Conservation (phyloP, 208 protist genomes). For the Crithidia bombi region DNA sequence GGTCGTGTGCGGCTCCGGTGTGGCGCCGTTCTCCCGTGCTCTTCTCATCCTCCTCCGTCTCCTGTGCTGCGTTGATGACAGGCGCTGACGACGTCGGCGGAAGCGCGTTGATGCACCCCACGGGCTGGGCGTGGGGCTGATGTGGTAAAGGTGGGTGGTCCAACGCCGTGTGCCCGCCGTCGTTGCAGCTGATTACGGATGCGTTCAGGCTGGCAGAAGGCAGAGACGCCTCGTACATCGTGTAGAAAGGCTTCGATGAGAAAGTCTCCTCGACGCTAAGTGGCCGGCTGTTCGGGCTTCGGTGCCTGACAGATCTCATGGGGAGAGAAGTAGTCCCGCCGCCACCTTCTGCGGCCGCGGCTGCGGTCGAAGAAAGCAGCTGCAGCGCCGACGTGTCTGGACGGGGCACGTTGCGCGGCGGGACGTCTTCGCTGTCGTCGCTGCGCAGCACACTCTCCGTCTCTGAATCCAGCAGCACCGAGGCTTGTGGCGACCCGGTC, state of each 20-base stretch:
- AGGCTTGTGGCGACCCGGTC: constrained; percentile 12
- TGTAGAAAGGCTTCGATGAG: constrained; percentile 15
- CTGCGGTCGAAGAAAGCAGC: background rate
- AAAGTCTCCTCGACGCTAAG: background rate
- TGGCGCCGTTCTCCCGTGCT: background rate
- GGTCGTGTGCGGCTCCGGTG: background rate
- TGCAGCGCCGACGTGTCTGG: background rate
- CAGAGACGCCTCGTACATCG: constrained; percentile 3
- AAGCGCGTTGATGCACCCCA: constrained; percentile 17
- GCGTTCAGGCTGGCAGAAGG: background rate
- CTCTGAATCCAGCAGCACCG: constrained; percentile 5
- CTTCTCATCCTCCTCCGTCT: background rate
- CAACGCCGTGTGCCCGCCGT: background rate
- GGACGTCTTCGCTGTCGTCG: constrained; percentile 12
- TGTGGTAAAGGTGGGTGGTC: background rate
- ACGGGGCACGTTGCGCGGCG: constrained; percentile 1
- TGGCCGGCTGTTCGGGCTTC: background rate
- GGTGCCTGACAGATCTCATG: too few species aligned
- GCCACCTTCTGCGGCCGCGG: background rate
- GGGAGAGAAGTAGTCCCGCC: too few species aligned
- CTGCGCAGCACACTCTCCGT: constrained; percentile 18
- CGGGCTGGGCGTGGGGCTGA: constrained; percentile 1
- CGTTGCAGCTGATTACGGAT: background rate
- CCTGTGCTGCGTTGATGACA: too few species aligned
- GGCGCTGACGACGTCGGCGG: background rate